These are phyloP conservation scores for Penicillium oxalicum DNA, from an alignment of 2,329 filamentous ascomycete species.

Conservation along the genomic window DNA sequence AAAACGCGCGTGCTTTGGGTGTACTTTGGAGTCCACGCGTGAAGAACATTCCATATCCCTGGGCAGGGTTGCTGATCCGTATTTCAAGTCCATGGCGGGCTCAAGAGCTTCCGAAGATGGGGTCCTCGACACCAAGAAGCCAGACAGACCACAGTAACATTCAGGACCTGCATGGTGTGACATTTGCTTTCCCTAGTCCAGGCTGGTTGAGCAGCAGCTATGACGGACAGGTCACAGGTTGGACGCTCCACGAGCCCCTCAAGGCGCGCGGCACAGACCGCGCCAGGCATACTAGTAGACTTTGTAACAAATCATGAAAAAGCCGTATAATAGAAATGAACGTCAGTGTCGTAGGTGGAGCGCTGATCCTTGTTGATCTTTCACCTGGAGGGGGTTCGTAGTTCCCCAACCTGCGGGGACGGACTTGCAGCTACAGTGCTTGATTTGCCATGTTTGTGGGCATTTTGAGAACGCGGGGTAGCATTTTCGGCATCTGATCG, in stretches of 20 bases:
- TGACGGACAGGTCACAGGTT: not conserved
- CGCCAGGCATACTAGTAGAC: no score
- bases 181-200: not conserved
- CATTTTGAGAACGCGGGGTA: slow-evolving; percentile 4
- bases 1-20: no score
- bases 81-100: not conserved
- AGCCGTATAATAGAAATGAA: no score
- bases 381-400: slow-evolving; percentile 4
- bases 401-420: slow-evolving; percentile 16
- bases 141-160: slow-evolving; percentile 2
- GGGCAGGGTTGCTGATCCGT: slow-evolving; percentile 6
- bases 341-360: not conserved
- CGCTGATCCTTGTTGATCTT: slow-evolving; percentile 14
- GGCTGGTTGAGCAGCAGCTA: not conserved
- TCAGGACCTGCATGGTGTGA: slow-evolving; percentile 7
- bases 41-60: slow-evolving; percentile 14
- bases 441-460: slow-evolving; percentile 7
- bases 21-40: slow-evolving; percentile 9
- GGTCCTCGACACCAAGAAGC: no score
- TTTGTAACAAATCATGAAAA: no score
- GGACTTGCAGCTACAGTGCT: no score
- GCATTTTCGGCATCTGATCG: not conserved
- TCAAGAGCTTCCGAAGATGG: no score
- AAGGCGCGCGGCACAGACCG: no score
- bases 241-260: no score